phyloP scores from a whole-genome alignment of 257 asterid genomes.

The Fraxinus pennsylvanica region DNA sequence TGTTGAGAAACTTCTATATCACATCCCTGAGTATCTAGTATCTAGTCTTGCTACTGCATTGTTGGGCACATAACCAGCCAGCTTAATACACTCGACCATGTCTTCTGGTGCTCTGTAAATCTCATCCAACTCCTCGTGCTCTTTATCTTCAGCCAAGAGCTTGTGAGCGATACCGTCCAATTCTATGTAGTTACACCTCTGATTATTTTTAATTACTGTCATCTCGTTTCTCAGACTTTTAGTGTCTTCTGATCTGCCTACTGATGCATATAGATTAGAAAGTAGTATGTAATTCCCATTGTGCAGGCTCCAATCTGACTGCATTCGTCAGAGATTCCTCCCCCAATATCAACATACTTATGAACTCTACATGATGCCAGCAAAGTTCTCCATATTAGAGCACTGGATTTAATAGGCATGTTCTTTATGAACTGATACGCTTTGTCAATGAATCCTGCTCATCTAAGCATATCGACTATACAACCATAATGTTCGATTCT shows the following conservation, averaged over 20 bases:
- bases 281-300: conserved; percentile 47
- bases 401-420: conserved; percentile 34
- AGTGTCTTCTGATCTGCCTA: conserved; percentile 41
- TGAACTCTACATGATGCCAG: conserved; percentile 47
- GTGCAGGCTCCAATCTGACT: conserved; percentile 36
- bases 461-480: conserved; percentile 48
- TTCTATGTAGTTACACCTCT: conserved; percentile 47
- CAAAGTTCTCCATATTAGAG: conserved; percentile 46
- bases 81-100: conserved; percentile 37
- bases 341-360: conserved; percentile 45
- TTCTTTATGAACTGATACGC: too few species aligned
- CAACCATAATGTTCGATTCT: conserved; percentile 48
- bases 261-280: conserved; percentile 39
- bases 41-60: conserved; percentile 38
- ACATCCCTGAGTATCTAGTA: conserved; percentile 42
- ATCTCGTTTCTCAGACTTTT: conserved; percentile 34
- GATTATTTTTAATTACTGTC: conserved; percentile 43
- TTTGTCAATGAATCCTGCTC: conserved; percentile 31
- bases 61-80: conserved; percentile 46
- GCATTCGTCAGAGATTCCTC: conserved; percentile 42
- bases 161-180: conserved; percentile 40
- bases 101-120: conserved; percentile 32
- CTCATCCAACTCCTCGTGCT: conserved; percentile 30
- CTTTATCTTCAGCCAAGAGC: conserved; percentile 48
- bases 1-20: conserved; percentile 47